phyloP scores from a whole-genome alignment of 1,139 yeast species.

The Diutina rugosa region DNA sequence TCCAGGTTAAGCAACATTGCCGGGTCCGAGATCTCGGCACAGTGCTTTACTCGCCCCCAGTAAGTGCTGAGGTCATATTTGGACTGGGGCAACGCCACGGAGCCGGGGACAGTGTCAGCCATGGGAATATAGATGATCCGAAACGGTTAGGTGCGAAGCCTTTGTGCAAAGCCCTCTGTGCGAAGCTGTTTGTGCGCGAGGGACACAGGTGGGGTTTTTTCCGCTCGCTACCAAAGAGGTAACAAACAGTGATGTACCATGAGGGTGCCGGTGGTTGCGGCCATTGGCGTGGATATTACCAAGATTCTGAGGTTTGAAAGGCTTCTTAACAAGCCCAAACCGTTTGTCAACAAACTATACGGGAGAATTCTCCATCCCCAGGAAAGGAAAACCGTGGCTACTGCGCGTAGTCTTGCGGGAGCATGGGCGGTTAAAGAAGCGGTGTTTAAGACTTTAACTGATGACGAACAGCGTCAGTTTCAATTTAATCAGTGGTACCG shows the following conservation, averaged over 20 bases:
- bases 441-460: slow-evolving; percentile 45
- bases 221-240: neutral
- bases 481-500: slow-evolving; percentile 54
- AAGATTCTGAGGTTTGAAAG: slow-evolving; percentile 33
- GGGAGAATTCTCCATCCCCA: slow-evolving; percentile 18
- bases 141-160: neutral
- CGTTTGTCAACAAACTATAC: slow-evolving; percentile 14
- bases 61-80: slow-evolving; percentile 68
- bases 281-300: slow-evolving; percentile 56
- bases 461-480: slow-evolving; percentile 35
- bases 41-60: slow-evolving; percentile 88
- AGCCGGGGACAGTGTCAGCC: slow-evolving; percentile 86
- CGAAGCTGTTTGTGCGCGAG: neutral
- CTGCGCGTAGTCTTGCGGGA: slow-evolving; percentile 36
- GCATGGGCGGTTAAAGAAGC: slow-evolving; percentile 75
- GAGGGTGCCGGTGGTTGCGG: slow-evolving; percentile 10
- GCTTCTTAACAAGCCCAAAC: slow-evolving; percentile 20
- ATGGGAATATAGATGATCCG: slow-evolving; percentile 15
- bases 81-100: slow-evolving; percentile 66
- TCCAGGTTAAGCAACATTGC: slow-evolving; percentile 69
- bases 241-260: neutral
- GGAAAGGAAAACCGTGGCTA: slow-evolving; percentile 34
- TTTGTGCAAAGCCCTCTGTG: neutral
- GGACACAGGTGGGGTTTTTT: neutral
- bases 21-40: slow-evolving; percentile 89